These are phyloP conservation scores for Hortiboletus flavorubellus DNA, from an alignment of 768 basidiomycete species.

Conservation along the genomic window DNA sequence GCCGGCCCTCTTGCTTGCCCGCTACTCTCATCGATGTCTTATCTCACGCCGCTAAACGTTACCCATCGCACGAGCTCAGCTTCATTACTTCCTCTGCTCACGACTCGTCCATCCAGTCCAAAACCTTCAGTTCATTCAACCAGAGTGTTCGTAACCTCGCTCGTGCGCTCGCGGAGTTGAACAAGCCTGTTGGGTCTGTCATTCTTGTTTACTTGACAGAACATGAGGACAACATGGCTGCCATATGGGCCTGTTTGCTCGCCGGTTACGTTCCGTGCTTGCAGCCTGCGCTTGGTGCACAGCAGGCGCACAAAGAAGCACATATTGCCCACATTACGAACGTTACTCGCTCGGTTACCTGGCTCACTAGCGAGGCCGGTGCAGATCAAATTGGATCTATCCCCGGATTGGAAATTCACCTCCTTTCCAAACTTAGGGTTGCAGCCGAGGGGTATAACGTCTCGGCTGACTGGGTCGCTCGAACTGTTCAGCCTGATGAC, in stretches of 20 bases:
- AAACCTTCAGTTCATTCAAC: slow-evolving; percentile 19
- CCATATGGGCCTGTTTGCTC: slow-evolving; percentile 28
- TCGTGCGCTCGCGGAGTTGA: slow-evolving; percentile 9
- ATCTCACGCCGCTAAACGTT: slow-evolving; percentile 14
- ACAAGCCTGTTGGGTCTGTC: slow-evolving; percentile 22
- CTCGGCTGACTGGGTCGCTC: slow-evolving; percentile 9
- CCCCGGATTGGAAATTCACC: slow-evolving; percentile 20
- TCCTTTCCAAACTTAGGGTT: slow-evolving; percentile 23
- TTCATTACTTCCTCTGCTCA: slow-evolving; percentile 26
- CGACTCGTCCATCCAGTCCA: slow-evolving; percentile 21
- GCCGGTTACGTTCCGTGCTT: slow-evolving; percentile 29
- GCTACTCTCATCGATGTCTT: slow-evolving; percentile 25
- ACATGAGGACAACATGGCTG: slow-evolving; percentile 30
- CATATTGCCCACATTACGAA: slow-evolving; percentile 23
- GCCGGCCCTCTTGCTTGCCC: slow-evolving; percentile 7
- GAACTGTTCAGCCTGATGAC: slow-evolving; percentile 19
- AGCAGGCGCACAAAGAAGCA: slow-evolving; percentile 27
- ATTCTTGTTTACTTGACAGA: slow-evolving; percentile 28
- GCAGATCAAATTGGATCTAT: slow-evolving; percentile 23
- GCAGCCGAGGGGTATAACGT: slow-evolving; percentile 14
- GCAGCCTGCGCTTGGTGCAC: slow-evolving; percentile 29
- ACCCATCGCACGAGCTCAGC: slow-evolving; percentile 21
- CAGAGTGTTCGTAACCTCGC: slow-evolving; percentile 15
- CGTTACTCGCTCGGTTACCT: slow-evolving; percentile 17
- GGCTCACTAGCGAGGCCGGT: slow-evolving; percentile 24